Percentiles rank a stretch among this genome's conserved stretches.
phyloP scores from a whole-genome alignment of 2,329 filamentous ascomycete species.

The Xylaria digitata region DNA sequence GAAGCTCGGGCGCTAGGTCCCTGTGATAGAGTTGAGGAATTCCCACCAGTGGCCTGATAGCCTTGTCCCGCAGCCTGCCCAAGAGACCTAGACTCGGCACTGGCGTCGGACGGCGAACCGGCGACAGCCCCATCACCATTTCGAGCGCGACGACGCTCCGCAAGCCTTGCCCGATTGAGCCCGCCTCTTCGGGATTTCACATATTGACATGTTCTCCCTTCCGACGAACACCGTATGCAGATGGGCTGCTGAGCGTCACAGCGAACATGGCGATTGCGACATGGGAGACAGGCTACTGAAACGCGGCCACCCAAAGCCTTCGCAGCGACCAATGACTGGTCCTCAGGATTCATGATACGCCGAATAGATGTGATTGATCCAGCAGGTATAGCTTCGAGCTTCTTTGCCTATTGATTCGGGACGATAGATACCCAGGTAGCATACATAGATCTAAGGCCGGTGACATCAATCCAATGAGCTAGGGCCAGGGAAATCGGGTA shows the following conservation, averaged over 20 bases:
- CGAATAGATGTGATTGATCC: background rate
- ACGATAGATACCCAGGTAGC: constrained; percentile 3
- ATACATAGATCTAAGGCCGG: constrained; percentile 13
- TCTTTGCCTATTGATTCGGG: constrained; percentile 5
- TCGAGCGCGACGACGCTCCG: constrained; percentile 33
- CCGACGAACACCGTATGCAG: constrained; percentile 36
- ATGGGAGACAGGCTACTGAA: constrained; percentile 39
- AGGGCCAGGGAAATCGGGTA: constrained; percentile 33
- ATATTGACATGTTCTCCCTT: constrained; percentile 39
- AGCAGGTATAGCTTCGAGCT: background rate
- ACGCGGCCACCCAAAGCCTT: constrained; percentile 30
- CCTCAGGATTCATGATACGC: constrained; percentile 29
- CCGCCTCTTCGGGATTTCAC: constrained; percentile 41
- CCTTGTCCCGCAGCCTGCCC: constrained; percentile 3
- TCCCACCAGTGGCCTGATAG: background rate
- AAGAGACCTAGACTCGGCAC: constrained; percentile 25
- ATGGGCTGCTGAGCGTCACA: constrained; percentile 38
- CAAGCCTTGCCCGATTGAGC: constrained; percentile 34
- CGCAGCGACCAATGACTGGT: constrained; percentile 6
- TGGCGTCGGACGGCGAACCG: constrained; percentile 32
- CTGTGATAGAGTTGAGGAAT: background rate
- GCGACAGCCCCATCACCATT: constrained; percentile 5
- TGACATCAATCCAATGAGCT: constrained; percentile 12
- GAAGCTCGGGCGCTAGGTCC: constrained; percentile 6
- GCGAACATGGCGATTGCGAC: constrained; percentile 38